Percentiles rank a stretch among this genome's conserved stretches.
phyloP scores from a whole-genome alignment of 495 filamentous ascomycete species.

The Neurospora sp. region DNA sequence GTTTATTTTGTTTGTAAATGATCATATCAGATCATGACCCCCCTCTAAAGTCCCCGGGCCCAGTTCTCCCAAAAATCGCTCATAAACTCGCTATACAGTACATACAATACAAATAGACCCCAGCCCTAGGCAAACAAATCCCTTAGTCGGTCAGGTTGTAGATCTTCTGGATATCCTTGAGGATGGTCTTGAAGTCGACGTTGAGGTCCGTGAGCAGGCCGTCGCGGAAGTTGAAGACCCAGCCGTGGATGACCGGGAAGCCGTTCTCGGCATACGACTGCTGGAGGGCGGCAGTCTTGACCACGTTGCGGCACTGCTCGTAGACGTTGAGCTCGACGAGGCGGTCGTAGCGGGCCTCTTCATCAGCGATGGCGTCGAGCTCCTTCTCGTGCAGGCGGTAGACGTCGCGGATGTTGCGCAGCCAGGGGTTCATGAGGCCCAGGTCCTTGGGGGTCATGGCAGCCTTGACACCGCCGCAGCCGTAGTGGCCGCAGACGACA shows the following conservation, averaged over 20 bases:
- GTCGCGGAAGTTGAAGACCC: conserved; percentile 46
- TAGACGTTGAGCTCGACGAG: conserved; percentile 51
- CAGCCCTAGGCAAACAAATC: not conserved
- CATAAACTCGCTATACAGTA: not conserved
- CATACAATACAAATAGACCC: not conserved
- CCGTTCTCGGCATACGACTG: conserved; percentile 39
- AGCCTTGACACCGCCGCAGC: conserved; percentile 54
- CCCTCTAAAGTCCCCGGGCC: not conserved
- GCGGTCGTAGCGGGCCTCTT: conserved; percentile 38
- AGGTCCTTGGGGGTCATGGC: conserved; percentile 49
- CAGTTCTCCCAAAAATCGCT: not conserved
- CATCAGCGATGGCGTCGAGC: conserved; percentile 40
- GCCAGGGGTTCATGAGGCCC: conserved; percentile 51
- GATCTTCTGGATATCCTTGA: conserved; percentile 44
- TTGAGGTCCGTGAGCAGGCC: conserved; percentile 45
- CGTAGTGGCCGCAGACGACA: conserved; percentile 55
- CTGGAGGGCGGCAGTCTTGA: conserved; percentile 49
- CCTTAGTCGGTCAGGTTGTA: conserved; percentile 34
- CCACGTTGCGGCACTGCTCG: conserved; percentile 48
- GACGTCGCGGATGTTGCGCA: conserved; percentile 51
- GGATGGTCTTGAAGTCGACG: conserved; percentile 34
- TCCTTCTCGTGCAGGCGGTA: conserved; percentile 48
- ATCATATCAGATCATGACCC: not conserved
- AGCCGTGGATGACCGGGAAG: conserved; percentile 47
- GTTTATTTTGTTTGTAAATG: not conserved